Evolutionary conservation across 306 rosid genomes (phyloP).

Genomic region (Luffa aegyptiaca): DNA sequence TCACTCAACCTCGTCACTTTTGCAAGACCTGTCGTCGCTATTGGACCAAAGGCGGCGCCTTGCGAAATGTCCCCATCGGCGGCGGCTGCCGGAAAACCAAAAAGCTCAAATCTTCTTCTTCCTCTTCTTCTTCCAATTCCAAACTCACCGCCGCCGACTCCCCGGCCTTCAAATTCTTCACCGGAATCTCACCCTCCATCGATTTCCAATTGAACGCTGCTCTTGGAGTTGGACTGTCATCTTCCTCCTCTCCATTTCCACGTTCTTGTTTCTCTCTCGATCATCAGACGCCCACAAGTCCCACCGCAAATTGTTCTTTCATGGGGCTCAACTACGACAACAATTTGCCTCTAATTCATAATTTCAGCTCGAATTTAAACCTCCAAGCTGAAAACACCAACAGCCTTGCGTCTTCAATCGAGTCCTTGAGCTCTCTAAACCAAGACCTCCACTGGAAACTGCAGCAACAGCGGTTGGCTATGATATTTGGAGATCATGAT

Average conservation of each 20-base stretch:
- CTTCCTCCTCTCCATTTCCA: neutral
- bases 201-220: conserved; percentile 36
- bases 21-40: conserved; percentile 93
- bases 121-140: neutral
- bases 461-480: conserved; percentile 76
- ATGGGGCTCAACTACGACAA: neutral
- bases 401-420: conserved; percentile 60
- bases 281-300: neutral
- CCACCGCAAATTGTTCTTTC: neutral
- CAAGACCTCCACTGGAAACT: conserved; percentile 96
- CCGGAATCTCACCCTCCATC: conserved; percentile 47
- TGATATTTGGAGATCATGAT: conserved; percentile 39
- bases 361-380: too few relatives aligned
- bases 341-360: neutral
- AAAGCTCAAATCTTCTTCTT: conserved; percentile 40
- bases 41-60: conserved; percentile 95
- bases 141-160: conserved; percentile 31
- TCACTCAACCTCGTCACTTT: conserved; percentile 86
- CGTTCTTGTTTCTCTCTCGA: neutral
- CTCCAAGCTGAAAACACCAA: conserved; percentile 29
- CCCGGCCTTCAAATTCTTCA: conserved; percentile 43
- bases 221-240: neutral
- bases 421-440: conserved; percentile 79
- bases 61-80: conserved; percentile 83
- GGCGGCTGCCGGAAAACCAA: conserved; percentile 95